Percentiles rank a stretch among this genome's conserved stretches.
Evolutionary conservation across 2,329 filamentous ascomycete species (phyloP).

Genomic region (Calonectria crousiana): DNA sequence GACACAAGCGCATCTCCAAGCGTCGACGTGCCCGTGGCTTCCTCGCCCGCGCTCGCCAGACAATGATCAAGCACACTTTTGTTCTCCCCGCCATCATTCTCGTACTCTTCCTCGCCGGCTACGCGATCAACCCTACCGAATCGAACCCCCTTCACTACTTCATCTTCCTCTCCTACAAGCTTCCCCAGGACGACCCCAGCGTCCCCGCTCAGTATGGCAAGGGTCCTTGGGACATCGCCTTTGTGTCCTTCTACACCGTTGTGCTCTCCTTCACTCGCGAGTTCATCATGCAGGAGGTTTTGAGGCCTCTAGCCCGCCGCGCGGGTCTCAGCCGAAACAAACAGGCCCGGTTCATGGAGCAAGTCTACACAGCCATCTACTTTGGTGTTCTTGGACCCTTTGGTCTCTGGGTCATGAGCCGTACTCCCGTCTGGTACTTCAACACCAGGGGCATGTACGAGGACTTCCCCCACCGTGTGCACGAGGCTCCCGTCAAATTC

Average conservation of each 20-base stretch:
- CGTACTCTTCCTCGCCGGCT: slow-evolving; percentile 72
- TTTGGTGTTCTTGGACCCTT: slow-evolving; percentile 85
- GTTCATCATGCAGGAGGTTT: slow-evolving; percentile 92
- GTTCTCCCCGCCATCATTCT: slow-evolving; percentile 77
- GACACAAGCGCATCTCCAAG: slow-evolving; percentile 62
- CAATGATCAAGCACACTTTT: slow-evolving; percentile 72
- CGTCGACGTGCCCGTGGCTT: slow-evolving; percentile 67
- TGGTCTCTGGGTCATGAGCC: slow-evolving; percentile 90
- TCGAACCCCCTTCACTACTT: slow-evolving; percentile 84
- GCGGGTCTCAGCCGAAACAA: slow-evolving; percentile 82
- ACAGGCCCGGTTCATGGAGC: slow-evolving; percentile 94
- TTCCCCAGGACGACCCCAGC: slow-evolving; percentile 62
- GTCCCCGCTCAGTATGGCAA: slow-evolving; percentile 83
- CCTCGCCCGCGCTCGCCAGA: slow-evolving; percentile 62
- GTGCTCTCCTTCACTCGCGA: slow-evolving; percentile 94
- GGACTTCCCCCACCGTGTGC: slow-evolving; percentile 84
- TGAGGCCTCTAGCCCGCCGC: slow-evolving; percentile 79
- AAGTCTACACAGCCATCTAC: slow-evolving; percentile 94
- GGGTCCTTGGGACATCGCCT: slow-evolving; percentile 86
- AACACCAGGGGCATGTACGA: slow-evolving; percentile 93
- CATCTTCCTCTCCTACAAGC: slow-evolving; percentile 90
- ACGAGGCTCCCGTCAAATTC: slow-evolving; percentile 87
- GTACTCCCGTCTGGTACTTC: slow-evolving; percentile 96
- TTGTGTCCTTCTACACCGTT: slow-evolving; percentile 89
- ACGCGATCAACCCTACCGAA: slow-evolving; percentile 80